These are phyloP conservation scores for Sisymbrium irio DNA, from an alignment of 345 rosid genomes.

Conservation along the genomic window DNA sequence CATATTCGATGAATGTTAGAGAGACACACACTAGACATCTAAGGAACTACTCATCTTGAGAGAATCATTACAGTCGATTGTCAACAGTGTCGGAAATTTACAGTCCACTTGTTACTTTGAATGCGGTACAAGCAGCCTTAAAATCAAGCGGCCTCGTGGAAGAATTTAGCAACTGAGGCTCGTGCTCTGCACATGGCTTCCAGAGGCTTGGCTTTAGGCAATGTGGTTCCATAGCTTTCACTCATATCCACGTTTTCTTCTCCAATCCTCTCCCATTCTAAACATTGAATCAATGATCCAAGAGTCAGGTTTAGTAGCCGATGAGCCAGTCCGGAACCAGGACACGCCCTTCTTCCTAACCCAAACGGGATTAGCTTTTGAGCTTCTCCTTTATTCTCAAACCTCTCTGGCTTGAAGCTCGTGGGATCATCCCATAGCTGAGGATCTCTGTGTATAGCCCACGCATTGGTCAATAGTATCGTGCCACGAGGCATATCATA, in stretches of 20 bases:
- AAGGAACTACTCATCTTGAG: background rate
- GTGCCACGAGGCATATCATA: slow-evolving; percentile 38
- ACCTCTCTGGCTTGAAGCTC: slow-evolving; percentile 27
- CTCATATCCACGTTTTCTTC: slow-evolving; percentile 34
- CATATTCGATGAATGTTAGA: background rate
- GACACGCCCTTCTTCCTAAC: slow-evolving; percentile 48
- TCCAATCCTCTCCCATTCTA: slow-evolving; percentile 44
- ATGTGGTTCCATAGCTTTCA: slow-evolving; percentile 35
- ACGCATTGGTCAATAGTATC: slow-evolving; percentile 13
- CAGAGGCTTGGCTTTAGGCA: slow-evolving; percentile 40
- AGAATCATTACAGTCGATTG: too few relatives aligned
- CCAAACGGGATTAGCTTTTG: slow-evolving; percentile 39
- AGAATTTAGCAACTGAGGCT: background rate
- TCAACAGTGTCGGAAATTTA: too few relatives aligned
- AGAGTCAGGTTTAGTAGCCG: slow-evolving; percentile 35
- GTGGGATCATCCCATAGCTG: slow-evolving; percentile 13
- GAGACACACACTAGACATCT: background rate
- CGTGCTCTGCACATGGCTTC: slow-evolving; percentile 40
- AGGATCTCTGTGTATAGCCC: slow-evolving; percentile 23
- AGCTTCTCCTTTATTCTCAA: slow-evolving; percentile 19
- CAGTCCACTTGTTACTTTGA: background rate
- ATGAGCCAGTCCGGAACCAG: slow-evolving; percentile 25
- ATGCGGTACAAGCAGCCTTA: background rate
- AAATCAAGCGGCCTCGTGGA: background rate
- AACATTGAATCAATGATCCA: slow-evolving; percentile 46